Conservation (phyloP, 306 rosid genomes). For the Inga leiocalycina region DNA sequence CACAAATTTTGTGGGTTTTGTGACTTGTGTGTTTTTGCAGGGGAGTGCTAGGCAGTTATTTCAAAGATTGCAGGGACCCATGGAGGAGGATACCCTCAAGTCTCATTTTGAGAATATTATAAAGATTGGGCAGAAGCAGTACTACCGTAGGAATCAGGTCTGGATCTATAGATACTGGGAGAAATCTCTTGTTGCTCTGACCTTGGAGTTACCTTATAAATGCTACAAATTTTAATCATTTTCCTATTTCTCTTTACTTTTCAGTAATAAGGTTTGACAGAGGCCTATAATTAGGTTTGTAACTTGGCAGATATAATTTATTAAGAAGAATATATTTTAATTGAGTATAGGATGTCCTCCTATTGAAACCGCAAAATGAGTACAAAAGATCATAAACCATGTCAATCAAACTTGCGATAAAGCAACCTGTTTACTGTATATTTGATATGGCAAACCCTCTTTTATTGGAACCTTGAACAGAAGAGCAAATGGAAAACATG, state of each 20-base stretch:
- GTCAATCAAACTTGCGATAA: background rate
- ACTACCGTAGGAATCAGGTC: slow-evolving; percentile 83
- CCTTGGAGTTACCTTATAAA: background rate
- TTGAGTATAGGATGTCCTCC: background rate
- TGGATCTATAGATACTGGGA: slow-evolving; percentile 20
- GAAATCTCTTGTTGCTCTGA: slow-evolving; percentile 25
- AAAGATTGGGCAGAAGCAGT: slow-evolving; percentile 87
- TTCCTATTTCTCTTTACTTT: background rate
- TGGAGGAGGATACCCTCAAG: slow-evolving; percentile 95
- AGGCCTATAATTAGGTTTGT: background rate
- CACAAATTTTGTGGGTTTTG: slow-evolving; percentile 32
- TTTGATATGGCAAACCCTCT: background rate
- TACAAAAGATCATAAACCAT: background rate
- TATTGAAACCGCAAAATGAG: background rate
- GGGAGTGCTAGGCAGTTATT: slow-evolving; percentile 99
- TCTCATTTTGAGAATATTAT: slow-evolving; percentile 93
- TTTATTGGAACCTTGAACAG: background rate
- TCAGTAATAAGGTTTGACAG: background rate
- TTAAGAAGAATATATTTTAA: background rate
- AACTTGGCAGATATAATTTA: background rate
- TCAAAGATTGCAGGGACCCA: slow-evolving; percentile 93
- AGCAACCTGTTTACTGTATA: background rate
- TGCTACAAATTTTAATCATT: background rate
- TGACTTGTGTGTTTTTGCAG: slow-evolving; percentile 51
- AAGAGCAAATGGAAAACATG: background rate